phyloP scores from a whole-genome alignment of 2,329 filamentous ascomycete genomes.

The Fusarium secorum region DNA sequence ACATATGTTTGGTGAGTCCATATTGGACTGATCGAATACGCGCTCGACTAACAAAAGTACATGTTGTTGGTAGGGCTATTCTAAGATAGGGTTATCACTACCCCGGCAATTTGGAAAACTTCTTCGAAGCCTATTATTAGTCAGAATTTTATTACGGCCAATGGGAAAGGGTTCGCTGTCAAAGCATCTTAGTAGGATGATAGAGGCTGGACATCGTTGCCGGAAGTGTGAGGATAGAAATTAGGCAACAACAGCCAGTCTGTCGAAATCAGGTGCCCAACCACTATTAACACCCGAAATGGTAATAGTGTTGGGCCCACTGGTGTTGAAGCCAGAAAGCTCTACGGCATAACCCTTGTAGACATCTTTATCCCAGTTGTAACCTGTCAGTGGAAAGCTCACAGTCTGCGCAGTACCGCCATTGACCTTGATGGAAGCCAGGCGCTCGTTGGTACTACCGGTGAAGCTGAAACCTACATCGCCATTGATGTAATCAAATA shows the following conservation, averaged over 20 bases:
- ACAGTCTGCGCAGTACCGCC: neutral
- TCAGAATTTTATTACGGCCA: fast-evolving
- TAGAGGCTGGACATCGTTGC: neutral
- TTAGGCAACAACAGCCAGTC: neutral
- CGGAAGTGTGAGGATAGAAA: fast-evolving
- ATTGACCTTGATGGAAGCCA: neutral
- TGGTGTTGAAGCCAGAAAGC: neutral
- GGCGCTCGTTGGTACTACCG: neutral
- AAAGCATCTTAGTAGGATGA: neutral
- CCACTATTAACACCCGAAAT: neutral
- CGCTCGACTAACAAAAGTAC: neutral
- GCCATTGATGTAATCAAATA: neutral
- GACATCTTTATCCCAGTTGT: neutral
- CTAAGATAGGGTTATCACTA: neutral
- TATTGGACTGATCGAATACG: neutral
- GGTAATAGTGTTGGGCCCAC: neutral
- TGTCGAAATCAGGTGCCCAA: neutral
- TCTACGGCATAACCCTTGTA: neutral
- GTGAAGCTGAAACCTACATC: neutral
- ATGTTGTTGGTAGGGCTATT: neutral
- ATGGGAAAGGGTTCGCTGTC: fast-evolving
- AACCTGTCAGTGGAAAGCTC: neutral
- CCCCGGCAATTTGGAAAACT: fast-evolving
- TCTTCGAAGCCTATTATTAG: neutral
- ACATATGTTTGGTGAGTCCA: neutral